Evolutionary conservation across 495 filamentous ascomycete species (phyloP), one percentile per base, ranked within the genome.

Genomic region (Penicillium goetzii): DNA sequence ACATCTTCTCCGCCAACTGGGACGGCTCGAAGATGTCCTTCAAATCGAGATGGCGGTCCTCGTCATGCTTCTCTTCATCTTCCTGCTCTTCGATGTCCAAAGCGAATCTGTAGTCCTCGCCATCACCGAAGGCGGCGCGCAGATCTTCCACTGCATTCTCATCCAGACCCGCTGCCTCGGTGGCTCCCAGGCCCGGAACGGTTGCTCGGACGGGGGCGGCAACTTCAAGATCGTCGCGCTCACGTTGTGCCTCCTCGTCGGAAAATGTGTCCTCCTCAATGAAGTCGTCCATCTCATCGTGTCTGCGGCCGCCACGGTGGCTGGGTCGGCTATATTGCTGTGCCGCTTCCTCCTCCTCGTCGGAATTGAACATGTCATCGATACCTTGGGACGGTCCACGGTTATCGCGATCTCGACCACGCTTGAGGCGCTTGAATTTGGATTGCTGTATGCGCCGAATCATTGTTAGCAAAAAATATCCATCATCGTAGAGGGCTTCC

Each of bases 21-120:
- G 92, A 93, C 2, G 96, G 96, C 76, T 99, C 95, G 62, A 99
- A 98, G 60, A 99, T 93, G 73, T 98, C 94, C 76, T 97, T 97
- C 47, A 99, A 81, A 73, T 97, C 91, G n/a, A 98, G 72, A 43
- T 89, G 91, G 58, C 86, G 85, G 66, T 89, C 87, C 43, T 84
- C 82, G 38, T 86, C 87, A 60, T 89, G 87, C 53, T 90, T 90
- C 43, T 92, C 91, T 50, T 85, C 80, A 26, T 83, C 74, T 62
- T 84, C 83, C 47, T 83, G 80, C 21, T 93, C 89, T 70, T 97
- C 92, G 60, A 92, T 81, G 43, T 92, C 88, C 60, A 98, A 78
- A 10, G 93, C 95, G 85, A 96, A 97, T 65, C 92, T 89, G 74
- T 98, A 99, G 63, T 99, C 95, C 50, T 90, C 90, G 47, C 95